Conservation (phyloP, 345 rosid species). For the Geranium rotundifolium region DNA sequence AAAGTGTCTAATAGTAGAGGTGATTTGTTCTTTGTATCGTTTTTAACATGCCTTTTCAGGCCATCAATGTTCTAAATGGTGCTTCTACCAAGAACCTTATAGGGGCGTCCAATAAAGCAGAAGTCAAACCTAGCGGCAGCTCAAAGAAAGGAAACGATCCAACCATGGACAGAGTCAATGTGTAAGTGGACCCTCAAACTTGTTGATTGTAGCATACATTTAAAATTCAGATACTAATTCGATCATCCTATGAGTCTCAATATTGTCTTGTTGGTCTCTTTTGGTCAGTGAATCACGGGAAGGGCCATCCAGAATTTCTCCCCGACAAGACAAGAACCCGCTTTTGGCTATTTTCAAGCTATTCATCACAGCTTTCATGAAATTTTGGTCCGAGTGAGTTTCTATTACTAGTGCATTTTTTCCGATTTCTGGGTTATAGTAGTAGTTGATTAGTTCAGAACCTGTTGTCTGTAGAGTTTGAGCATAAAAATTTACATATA, state of each 20-base stretch:
- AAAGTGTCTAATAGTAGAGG: no score
- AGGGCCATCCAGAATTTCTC: conserved; percentile 25
- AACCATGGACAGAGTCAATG: conserved; percentile 54
- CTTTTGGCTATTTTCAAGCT: conserved; percentile 41
- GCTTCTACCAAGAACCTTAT: not conserved
- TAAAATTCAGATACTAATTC: not conserved
- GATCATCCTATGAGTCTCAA: no score
- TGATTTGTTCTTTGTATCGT: not conserved
- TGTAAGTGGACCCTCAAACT: conserved; percentile 34
- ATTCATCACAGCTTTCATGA: conserved; percentile 44
- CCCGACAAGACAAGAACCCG: conserved; percentile 29
- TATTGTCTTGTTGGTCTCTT: not conserved
- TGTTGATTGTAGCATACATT: not conserved
- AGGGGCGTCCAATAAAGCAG: conserved; percentile 13
- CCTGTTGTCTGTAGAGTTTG: no score
- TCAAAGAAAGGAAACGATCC: conserved; percentile 29
- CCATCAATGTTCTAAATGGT: conserved; percentile 11
- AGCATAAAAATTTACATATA: no score
- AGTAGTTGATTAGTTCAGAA: no score
- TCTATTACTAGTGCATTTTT: no score
- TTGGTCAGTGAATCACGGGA: conserved; percentile 70
- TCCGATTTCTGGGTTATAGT: no score
- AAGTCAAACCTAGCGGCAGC: conserved; percentile 17
- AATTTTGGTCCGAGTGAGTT: conserved; percentile 38
- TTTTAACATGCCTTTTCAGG: conserved; percentile 25